These are phyloP conservation scores for barrel medic (Medicago truncatula) DNA, from an alignment of 306 rosid species.

Conservation along the genomic window MtrunA17r5.0-ANR NC_053047.1:41879501-41880000, in stretches of 20 bases:
- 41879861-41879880: slow-evolving; percentile 92
- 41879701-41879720: slow-evolving; percentile 96
- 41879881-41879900: slow-evolving; percentile 99
- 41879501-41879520: slow-evolving; percentile 88
- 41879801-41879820: slow-evolving; percentile 66
- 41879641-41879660: slow-evolving; percentile 96
- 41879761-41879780: slow-evolving; percentile 3
- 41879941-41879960: background rate
- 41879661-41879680: slow-evolving; percentile 92
- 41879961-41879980: slow-evolving; percentile 19
- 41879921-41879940: background rate
- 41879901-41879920: slow-evolving; percentile 78
- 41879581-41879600: background rate
- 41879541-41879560: slow-evolving; percentile 43
- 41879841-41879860: slow-evolving; percentile 99
- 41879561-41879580: background rate
- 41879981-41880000: slow-evolving; percentile 1
- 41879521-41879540: slow-evolving; percentile 87
- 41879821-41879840: slow-evolving; percentile 97
- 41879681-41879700: slow-evolving; percentile 98
- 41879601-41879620: background rate
- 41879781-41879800: slow-evolving; percentile 38
- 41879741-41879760: slow-evolving; percentile 10
- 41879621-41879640: slow-evolving; percentile 54
- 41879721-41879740: slow-evolving; percentile 67